These are phyloP conservation scores for Saccharomycopsis hybrid DNA, from an alignment of 1,139 yeast genomes.

Conservation along the genomic window DNA sequence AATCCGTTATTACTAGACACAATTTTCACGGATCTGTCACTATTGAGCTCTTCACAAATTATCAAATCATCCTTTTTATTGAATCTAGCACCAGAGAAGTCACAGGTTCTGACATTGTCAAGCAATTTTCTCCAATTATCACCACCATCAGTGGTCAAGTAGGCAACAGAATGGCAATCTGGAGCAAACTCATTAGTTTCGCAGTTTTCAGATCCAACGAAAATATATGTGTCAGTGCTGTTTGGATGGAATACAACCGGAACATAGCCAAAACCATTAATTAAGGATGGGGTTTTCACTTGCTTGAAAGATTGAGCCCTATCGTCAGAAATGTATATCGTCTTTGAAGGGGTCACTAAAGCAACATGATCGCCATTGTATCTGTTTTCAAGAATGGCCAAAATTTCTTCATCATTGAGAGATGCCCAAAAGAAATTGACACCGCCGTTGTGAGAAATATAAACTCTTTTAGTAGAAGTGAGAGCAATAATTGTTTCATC, in stretches of 20 bases:
- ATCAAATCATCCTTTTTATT: constrained; percentile 38
- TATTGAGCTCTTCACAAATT: constrained; percentile 47
- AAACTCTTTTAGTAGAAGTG: constrained; percentile 46
- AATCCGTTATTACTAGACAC: constrained; percentile 53
- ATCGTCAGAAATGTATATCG: constrained; percentile 54
- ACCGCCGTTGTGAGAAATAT: constrained; percentile 79
- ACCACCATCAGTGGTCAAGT: constrained; percentile 61
- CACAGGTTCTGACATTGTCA: constrained; percentile 53
- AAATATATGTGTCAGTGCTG: constrained; percentile 54
- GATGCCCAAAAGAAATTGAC: constrained; percentile 44
- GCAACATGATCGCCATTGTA: constrained; percentile 61
- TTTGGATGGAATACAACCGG: constrained; percentile 52
- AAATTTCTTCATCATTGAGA: constrained; percentile 43
- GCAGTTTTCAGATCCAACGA: constrained; percentile 62
- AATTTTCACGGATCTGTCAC: constrained; percentile 29
- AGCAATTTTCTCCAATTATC: constrained; percentile 46
- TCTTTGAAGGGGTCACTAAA: constrained; percentile 40
- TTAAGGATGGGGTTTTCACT: constrained; percentile 45
- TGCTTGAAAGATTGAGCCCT: constrained; percentile 55
- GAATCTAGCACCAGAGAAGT: constrained; percentile 54
- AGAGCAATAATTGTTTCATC: constrained; percentile 72
- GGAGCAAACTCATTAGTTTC: constrained; percentile 33
- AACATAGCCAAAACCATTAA: constrained; percentile 35
- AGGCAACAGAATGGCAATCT: constrained; percentile 53
- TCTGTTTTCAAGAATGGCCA: constrained; percentile 53